Conservation (phyloP, 139 green algal genomes). For the Picochlorum sp. region DNA sequence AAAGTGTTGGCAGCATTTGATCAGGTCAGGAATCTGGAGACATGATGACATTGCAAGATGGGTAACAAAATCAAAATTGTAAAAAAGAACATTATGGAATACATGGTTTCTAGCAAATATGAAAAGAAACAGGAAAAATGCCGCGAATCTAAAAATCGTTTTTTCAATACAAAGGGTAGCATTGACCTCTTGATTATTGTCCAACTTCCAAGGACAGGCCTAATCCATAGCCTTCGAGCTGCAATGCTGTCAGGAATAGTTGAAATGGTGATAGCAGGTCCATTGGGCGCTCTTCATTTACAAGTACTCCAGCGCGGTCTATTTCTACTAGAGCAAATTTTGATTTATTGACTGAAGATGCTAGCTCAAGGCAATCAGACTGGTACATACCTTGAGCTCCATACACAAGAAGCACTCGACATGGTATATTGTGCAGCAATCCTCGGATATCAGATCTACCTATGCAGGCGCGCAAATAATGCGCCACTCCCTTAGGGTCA, state of each 20-base stretch:
- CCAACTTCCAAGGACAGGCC: conserved; percentile 1
- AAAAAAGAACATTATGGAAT: too few species aligned
- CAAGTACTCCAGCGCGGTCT: conserved; percentile 6
- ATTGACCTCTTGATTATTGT: too few species aligned
- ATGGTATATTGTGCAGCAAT: conserved; percentile 2
- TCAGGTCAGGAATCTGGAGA: too few species aligned
- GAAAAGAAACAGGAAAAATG: too few species aligned
- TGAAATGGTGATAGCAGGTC: conserved; percentile 17
- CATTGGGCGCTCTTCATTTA: conserved; percentile 19
- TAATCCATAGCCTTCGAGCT: conserved; percentile 16
- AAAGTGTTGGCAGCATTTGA: too few species aligned
- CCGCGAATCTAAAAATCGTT: too few species aligned
- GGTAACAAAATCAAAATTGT: too few species aligned
- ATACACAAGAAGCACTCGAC: conserved; percentile 21
- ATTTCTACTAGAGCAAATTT: conserved; percentile 21
- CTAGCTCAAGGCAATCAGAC: conserved; percentile 17
- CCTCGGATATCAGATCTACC: background rate
- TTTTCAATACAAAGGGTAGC: too few species aligned
- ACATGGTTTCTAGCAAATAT: too few species aligned
- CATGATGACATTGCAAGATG: too few species aligned
- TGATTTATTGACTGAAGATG: conserved; percentile 1
- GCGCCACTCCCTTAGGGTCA: background rate
- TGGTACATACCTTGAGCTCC: conserved; percentile 18
- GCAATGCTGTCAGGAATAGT: conserved; percentile 20
- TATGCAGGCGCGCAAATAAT: conserved; percentile 18